A percentile compares a stretch with the other conserved stretches of the same genome.
These are phyloP conservation scores for Geranium brycei DNA, from an alignment of 345 rosid species.

Conservation along the genomic window DNA sequence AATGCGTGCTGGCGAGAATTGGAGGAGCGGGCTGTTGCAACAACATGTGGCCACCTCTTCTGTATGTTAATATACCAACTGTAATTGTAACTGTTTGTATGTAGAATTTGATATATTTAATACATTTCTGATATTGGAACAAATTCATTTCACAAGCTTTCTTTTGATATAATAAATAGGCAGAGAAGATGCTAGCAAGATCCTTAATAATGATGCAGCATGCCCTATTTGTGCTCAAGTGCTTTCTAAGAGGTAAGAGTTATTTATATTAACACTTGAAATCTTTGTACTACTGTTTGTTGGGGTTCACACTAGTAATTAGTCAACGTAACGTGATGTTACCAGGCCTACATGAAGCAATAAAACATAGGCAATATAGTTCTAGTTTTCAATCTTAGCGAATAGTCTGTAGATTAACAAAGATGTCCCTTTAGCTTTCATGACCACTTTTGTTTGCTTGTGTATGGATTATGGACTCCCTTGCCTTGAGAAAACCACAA, in stretches of 20 bases:
- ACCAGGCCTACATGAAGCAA: not conserved
- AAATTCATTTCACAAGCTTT: conserved; percentile 13
- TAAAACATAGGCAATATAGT: not conserved
- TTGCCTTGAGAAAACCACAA: not conserved
- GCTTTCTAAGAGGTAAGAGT: conserved; percentile 73
- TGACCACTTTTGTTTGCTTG: not conserved
- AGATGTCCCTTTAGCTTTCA: not conserved
- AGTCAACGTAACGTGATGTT: not conserved
- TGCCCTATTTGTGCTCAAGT: conserved; percentile 94
- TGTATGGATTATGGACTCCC: not conserved
- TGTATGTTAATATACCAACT: conserved; percentile 41
- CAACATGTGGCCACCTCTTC: conserved; percentile 83
- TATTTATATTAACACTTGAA: not conserved
- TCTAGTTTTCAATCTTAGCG: not conserved
- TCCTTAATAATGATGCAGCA: conserved; percentile 73
- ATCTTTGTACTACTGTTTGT: conserved; percentile 4
- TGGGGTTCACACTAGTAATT: not conserved
- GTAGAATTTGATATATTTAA: not conserved
- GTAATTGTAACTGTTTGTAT: not conserved
- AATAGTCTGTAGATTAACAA: not conserved
- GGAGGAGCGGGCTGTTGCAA: conserved; percentile 79
- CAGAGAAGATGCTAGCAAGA: conserved; percentile 82
- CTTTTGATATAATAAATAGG: conserved; percentile 48
- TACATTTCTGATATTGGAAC: conserved; percentile 8
- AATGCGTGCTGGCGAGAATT: conserved; percentile 92